Base-by-base conservation (phyloP, 371 early-diverging fungal genomes). In the Basidiobolus meristosporus region DNA sequence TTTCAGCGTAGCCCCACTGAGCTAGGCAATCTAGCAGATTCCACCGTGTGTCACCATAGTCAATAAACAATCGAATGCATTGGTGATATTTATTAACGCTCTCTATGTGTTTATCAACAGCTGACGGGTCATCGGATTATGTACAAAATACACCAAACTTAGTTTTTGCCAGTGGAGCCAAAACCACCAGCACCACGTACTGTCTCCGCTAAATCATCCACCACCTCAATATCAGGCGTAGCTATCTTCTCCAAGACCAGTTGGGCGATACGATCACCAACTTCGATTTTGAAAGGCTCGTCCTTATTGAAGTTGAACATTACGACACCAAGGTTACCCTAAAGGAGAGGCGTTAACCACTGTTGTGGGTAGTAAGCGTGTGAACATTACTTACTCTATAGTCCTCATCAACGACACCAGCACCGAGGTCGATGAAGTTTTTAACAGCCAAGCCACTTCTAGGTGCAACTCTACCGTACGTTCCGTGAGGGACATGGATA, bases 261-360 rank as follows among this genome's bases (percentile, higher is more conserved):
- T 60, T 98, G 98, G 11, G 98, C 98, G 56, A 98, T 71, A 41
- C 98, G 75, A 54, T 98, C 98, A 11, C 98, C 97, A 35, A 70
- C 59, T 36, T 76, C 68, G 38, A 96, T 65, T 42, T 66, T 38
- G 54, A 84, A 93, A 16, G 62, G 60, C 17, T 82, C 81, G 0
- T 56, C 50, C 22, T 84, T 65, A 26, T 74, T 62, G 57, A 89
- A 82, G 62, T 98, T 98, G 52, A 92, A 93, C 53, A 97, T 45
- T 2, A 92, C 67, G 3, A 92, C 74, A 35, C 80, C 74, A 21
- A 95, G 40, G 10, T 67, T 65, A 5, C 77, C 73, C 38, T 43
- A 36, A 7, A 43, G 19, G 36, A 4, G 30, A n/a, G n/a, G n/a
- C n/a, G n/a, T n/a, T n/a, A n/a, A n/a, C n/a, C n/a, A n/a, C 59